Percentiles rank a stretch among this genome's conserved stretches.
phyloP scores from a whole-genome alignment of 352 stramenopile genomes.

The Phytophthora vignae region DNA sequence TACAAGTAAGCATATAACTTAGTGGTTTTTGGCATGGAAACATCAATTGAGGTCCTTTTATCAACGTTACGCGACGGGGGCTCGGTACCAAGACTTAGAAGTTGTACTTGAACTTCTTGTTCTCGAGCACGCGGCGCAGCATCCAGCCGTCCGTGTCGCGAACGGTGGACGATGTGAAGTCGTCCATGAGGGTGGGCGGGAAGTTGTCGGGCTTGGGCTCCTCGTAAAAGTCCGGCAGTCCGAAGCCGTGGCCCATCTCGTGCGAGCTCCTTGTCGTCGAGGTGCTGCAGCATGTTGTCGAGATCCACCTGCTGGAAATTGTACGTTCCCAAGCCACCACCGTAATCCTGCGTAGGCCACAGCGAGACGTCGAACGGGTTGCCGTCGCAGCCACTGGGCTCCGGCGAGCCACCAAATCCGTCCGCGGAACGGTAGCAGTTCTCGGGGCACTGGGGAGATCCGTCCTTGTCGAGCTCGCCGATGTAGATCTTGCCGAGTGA shows the following conservation, averaged over 20 bases:
- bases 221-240: constrained; percentile 27
- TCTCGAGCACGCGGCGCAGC: constrained; percentile 37
- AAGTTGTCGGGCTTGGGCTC: constrained; percentile 22
- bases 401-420: constrained; percentile 1
- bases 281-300: constrained; percentile 28
- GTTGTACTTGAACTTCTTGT: constrained; percentile 30
- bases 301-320: constrained; percentile 35
- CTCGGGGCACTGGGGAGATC: constrained; percentile 27
- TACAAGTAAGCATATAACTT: no score
- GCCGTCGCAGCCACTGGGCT: constrained; percentile 38
- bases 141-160: constrained; percentile 36
- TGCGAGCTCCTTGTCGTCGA: constrained; percentile 37
- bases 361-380: constrained; percentile 48
- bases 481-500: constrained; percentile 41
- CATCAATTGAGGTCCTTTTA: neutral
- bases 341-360: constrained; percentile 36
- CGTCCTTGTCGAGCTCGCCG: constrained; percentile 32
- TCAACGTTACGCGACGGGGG: neutral
- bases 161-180: constrained; percentile 15
- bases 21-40: neutral
- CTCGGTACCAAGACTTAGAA: constrained; percentile 6
- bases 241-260: constrained; percentile 44
- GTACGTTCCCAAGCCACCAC: constrained; percentile 27
- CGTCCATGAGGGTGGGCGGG: constrained; percentile 25
- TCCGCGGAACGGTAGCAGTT: constrained; percentile 35